phyloP scores from a whole-genome alignment of 306 rosid genomes.

The Pyrus communis region DNA sequence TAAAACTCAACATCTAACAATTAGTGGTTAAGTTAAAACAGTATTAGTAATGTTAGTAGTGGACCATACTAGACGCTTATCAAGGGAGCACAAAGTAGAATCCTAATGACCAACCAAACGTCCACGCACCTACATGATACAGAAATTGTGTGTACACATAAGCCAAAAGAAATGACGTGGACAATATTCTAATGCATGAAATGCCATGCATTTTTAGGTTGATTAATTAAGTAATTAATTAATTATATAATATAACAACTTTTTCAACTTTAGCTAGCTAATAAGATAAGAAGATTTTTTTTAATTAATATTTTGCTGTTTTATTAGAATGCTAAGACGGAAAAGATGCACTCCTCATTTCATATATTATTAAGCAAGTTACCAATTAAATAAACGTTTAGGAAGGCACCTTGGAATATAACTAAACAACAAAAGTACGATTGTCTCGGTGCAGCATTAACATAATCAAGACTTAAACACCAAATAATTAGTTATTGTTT shows the following conservation, averaged over 20 bases:
- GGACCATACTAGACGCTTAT: too few relatives aligned
- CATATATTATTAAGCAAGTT: background rate
- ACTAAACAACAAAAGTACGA: slow-evolving; percentile 2
- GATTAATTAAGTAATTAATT: background rate
- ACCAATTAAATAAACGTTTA: background rate
- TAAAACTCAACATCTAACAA: too few relatives aligned
- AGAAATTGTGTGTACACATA: background rate
- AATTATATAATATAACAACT: background rate
- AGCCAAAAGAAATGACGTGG: background rate
- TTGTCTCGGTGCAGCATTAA: slow-evolving; percentile 6
- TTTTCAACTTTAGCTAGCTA: background rate
- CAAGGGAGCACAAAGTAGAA: background rate
- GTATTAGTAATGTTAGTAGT: too few relatives aligned
- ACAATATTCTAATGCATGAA: background rate
- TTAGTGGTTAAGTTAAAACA: too few relatives aligned
- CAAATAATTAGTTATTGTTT: background rate
- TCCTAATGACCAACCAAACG: background rate
- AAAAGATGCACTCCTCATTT: background rate
- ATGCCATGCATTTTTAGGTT: background rate
- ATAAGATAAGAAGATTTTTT: slow-evolving; percentile 9
- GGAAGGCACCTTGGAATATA: background rate
- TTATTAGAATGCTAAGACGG: background rate
- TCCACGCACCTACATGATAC: background rate
- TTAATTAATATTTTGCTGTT: background rate
- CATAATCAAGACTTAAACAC: background rate